These are phyloP conservation scores for Termitomyces sp. DNA, from an alignment of 1,284 basidiomycete species.

Conservation along the genomic window DNA sequence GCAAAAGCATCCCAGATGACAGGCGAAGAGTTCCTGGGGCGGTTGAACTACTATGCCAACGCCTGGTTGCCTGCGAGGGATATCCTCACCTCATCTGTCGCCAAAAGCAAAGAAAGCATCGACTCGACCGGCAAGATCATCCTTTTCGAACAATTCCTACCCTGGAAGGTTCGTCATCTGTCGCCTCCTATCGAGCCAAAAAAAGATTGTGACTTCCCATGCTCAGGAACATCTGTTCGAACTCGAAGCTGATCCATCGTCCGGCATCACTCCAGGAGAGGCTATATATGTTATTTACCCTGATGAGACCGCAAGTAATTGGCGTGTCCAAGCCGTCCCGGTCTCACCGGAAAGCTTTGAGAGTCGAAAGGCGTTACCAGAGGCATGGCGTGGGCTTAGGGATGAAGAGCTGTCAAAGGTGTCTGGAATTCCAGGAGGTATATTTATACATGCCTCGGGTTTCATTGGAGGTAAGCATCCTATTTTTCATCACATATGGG, in stretches of 20 bases:
- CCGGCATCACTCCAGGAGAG: constrained; percentile 40
- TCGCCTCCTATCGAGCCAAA: too few relatives aligned
- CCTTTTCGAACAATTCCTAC: constrained; percentile 75
- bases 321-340: constrained; percentile 94
- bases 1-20: constrained; percentile 77
- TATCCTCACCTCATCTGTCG: constrained; percentile 69
- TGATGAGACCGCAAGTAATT: constrained; percentile 74
- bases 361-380: constrained; percentile 89
- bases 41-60: constrained; percentile 79
- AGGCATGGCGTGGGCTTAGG: constrained; percentile 88
- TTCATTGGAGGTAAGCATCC: constrained; percentile 83
- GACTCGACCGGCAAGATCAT: constrained; percentile 78
- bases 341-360: constrained; percentile 80
- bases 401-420: constrained; percentile 76
- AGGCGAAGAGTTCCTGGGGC: constrained; percentile 81
- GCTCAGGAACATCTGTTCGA: constrained; percentile 87
- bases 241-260: constrained; percentile 60
- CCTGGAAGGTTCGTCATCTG: constrained; percentile 74
- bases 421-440: constrained; percentile 77
- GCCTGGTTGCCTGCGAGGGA: constrained; percentile 93
- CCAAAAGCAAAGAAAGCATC: constrained; percentile 49
- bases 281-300: constrained; percentile 90
- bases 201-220: constrained; percentile 3
- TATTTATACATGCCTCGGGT: constrained; percentile 93
- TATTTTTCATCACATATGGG: constrained; percentile 3